phyloP scores from a whole-genome alignment of 371 early-diverging fungal genomes.

The Nematocida sp. region DNA sequence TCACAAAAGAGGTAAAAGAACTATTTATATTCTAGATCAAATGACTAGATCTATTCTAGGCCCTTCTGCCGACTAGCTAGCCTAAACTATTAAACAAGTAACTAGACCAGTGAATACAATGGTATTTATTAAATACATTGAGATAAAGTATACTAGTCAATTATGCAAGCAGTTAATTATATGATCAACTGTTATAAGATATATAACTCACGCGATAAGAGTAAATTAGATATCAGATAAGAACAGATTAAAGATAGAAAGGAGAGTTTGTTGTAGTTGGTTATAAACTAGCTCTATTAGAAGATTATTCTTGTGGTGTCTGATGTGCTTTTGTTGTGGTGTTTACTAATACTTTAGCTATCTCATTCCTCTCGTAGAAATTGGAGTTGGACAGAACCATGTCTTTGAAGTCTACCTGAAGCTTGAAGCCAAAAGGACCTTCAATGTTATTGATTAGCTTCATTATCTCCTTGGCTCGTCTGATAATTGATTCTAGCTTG shows the following conservation, averaged over 20 bases:
- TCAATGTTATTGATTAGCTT: conserved; percentile 19
- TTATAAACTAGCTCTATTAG: background rate
- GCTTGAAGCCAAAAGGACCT: conserved; percentile 8
- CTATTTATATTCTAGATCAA: too few species aligned
- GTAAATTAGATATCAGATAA: background rate
- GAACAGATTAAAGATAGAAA: background rate
- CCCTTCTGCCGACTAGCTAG: too few species aligned
- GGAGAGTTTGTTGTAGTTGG: background rate
- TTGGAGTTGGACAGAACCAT: conserved; percentile 29
- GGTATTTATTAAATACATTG: too few species aligned
- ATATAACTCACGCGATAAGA: too few species aligned
- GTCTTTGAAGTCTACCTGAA: conserved; percentile 48
- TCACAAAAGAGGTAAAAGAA: too few species aligned
- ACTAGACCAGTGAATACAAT: too few species aligned
- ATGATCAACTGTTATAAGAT: too few species aligned
- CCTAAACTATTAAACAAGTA: too few species aligned
- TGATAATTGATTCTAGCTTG: conserved; percentile 37
- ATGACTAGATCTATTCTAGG: too few species aligned
- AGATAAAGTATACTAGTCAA: too few species aligned
- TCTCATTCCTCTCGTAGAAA: conserved; percentile 45
- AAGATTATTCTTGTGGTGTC: background rate
- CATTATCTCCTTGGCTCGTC: conserved; percentile 39
- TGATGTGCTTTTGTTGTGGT: background rate
- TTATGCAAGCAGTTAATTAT: too few species aligned
- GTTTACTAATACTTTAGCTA: conserved; percentile 25